phyloP scores from a whole-genome alignment of 768 basidiomycete species.

The Phylloporus rhodoxanthus region DNA sequence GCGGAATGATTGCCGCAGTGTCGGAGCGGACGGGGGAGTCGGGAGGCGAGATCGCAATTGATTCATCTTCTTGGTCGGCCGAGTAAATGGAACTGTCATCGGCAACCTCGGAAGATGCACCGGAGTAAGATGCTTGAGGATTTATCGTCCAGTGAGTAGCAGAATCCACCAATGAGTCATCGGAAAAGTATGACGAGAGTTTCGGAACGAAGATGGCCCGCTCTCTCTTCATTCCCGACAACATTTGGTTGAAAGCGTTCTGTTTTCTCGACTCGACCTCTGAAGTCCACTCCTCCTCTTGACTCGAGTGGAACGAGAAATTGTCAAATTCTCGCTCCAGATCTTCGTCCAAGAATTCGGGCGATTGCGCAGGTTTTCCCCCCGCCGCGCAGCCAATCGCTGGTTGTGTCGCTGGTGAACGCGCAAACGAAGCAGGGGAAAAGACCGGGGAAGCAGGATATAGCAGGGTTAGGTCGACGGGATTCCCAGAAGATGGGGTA shows the following conservation, averaged over 20 bases:
- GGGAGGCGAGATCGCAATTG: background rate
- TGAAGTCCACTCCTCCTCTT: conserved; percentile 13
- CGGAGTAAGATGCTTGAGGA: background rate
- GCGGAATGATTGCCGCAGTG: background rate
- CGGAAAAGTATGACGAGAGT: conserved; percentile 8
- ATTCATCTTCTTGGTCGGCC: conserved; percentile 5
- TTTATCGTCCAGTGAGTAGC: background rate
- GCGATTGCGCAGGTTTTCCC: background rate
- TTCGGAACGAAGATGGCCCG: conserved; percentile 7
- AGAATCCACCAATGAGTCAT: conserved; percentile 3
- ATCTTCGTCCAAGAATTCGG: conserved; percentile 10
- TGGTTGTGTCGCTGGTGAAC: too few species aligned
- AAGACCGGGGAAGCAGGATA: background rate
- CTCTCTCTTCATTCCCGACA: conserved; percentile 8
- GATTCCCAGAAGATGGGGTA: background rate
- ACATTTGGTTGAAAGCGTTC: background rate
- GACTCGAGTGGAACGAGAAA: conserved; percentile 9
- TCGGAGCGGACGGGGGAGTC: background rate
- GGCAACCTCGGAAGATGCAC: background rate
- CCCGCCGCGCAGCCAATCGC: background rate
- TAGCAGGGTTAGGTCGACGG: background rate
- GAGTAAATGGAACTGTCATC: background rate
- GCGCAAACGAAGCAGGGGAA: too few species aligned
- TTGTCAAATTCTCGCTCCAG: conserved; percentile 8
- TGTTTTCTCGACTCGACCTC: conserved; percentile 7